These are phyloP conservation scores for Pythium grandisporangium DNA, from an alignment of 352 stramenopile genomes.

Conservation along the genomic window DNA sequence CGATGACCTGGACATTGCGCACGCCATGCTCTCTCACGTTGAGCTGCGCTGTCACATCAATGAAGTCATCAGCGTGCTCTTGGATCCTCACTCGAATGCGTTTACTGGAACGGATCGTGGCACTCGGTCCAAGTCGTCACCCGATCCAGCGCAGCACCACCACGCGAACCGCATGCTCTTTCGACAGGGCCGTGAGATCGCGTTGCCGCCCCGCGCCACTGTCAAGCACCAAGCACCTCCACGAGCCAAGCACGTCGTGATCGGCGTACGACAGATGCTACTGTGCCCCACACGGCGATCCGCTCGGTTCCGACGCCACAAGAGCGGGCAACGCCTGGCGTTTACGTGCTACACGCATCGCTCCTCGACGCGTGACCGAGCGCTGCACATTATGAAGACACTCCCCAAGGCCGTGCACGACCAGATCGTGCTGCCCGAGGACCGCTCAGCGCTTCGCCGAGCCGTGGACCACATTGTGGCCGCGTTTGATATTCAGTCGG, in stretches of 20 bases:
- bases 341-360: slow-evolving; percentile 27
- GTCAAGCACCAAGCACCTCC: background rate
- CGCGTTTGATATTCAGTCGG: slow-evolving; percentile 38
- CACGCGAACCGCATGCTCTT: too few species aligned
- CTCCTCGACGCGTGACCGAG: slow-evolving; percentile 17
- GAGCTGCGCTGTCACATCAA: slow-evolving; percentile 53
- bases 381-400: slow-evolving; percentile 38
- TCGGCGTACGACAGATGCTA: slow-evolving; percentile 10
- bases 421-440: slow-evolving; percentile 23
- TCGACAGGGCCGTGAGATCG: too few species aligned
- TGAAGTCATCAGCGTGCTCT: slow-evolving; percentile 46
- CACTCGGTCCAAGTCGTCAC: too few species aligned
- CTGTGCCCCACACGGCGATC: slow-evolving; percentile 11
- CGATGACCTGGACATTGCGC: slow-evolving; percentile 38
- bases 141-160: too few species aligned
- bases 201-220: too few species aligned
- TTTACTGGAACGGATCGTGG: too few species aligned
- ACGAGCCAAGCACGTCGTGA: slow-evolving; percentile 2
- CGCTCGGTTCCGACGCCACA: too few species aligned
- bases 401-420: slow-evolving; percentile 32
- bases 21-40: slow-evolving; percentile 37
- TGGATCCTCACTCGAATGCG: slow-evolving; percentile 26
- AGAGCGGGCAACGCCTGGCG: slow-evolving; percentile 24
- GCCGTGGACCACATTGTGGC: slow-evolving; percentile 32
- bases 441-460: slow-evolving; percentile 28